Base-by-base conservation (phyloP, 2,329 filamentous ascomycete genomes). In the Cephalotrichum gorgonifer region DNA sequence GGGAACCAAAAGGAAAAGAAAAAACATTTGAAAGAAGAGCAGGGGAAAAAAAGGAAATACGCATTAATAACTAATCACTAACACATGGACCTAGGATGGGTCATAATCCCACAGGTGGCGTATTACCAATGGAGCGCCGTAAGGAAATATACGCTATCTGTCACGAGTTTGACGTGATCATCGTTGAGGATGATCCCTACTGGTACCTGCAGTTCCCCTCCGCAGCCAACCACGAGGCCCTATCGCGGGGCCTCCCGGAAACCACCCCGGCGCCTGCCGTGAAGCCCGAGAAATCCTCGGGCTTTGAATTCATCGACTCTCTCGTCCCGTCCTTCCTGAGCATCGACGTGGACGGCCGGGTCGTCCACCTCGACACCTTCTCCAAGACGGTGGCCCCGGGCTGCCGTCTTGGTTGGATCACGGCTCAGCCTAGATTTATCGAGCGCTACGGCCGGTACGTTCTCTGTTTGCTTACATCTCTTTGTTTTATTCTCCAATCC, bases 101-200 rank as follows among this genome's bases (percentile, higher is more conserved):
- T 26, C 89, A 95, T 59, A 95, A 95, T 62, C 90, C 89, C 2
- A 94, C 88, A 0, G 83, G 86, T 27, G 82, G 85, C 28, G 81
- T 86, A 3, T 72, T 94, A 2, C 83, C 85, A 3, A 63, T 93
- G 9, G 69, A 83, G 58, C 81, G 91, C 38, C 79, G 87, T 49
- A 85, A 79, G 57, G 81, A 89, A 47, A 76, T 96, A 26, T 96
- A 96, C 61, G 78, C 75, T 17, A 63, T 96, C 14, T 93, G 86
- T 66, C 81, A 81, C 62, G 78, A 84, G 61, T 95, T 88, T 67
- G 89, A 96, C 64, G 78, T 96, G 54, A 78, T 96, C 58, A 95
- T 96, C 55, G 70, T 94, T 53, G 91, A 97, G 65, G 91, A 97
- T 58, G 90, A 96, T 54, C 91, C 91, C 6, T 96, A 96, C 70